phyloP scores from a whole-genome alignment of 768 basidiomycete genomes.

The Coprinellus aureogranulatus region DNA sequence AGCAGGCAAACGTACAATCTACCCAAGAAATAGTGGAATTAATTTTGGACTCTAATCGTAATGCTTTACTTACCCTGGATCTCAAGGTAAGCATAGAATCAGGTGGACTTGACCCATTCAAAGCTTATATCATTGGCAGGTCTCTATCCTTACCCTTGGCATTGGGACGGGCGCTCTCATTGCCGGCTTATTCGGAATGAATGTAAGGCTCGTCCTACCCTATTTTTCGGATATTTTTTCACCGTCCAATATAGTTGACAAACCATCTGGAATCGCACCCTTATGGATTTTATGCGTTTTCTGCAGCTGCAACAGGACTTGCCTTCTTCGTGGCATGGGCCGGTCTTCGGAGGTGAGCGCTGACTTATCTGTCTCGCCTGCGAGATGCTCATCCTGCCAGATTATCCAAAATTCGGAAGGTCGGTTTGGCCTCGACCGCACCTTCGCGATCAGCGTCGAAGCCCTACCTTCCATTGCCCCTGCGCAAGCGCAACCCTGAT shows the following conservation, averaged over 20 bases:
- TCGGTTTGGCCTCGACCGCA: constrained; percentile 32
- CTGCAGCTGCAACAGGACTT: constrained; percentile 54
- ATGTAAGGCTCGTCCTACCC: constrained; percentile 46
- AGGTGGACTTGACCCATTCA: not conserved
- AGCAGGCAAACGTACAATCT: constrained; percentile 86
- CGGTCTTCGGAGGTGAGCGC: constrained; percentile 62
- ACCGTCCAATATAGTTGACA: constrained; percentile 55
- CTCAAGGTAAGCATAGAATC: constrained; percentile 58
- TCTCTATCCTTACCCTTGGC: constrained; percentile 94
- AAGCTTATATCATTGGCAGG: constrained; percentile 36
- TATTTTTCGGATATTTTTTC: constrained; percentile 11
- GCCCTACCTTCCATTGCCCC: not conserved
- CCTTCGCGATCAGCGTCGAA: not conserved
- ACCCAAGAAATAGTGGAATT: constrained; percentile 98
- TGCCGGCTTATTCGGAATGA: constrained; percentile 95
- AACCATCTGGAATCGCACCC: constrained; percentile 71
- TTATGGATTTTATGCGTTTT: constrained; percentile 71
- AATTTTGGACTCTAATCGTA: constrained; percentile 94
- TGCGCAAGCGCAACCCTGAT: not conserved
- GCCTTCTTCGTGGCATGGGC: constrained; percentile 61
- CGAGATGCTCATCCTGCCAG: constrained; percentile 22
- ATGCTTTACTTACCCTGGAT: constrained; percentile 86
- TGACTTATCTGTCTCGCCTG: constrained; percentile 2
- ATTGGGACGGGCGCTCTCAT: constrained; percentile 87
- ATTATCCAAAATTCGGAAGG: constrained; percentile 45